Evolutionary conservation across 2,329 filamentous ascomycete species (phyloP).

Genomic region (Septoria petroselini): DNA sequence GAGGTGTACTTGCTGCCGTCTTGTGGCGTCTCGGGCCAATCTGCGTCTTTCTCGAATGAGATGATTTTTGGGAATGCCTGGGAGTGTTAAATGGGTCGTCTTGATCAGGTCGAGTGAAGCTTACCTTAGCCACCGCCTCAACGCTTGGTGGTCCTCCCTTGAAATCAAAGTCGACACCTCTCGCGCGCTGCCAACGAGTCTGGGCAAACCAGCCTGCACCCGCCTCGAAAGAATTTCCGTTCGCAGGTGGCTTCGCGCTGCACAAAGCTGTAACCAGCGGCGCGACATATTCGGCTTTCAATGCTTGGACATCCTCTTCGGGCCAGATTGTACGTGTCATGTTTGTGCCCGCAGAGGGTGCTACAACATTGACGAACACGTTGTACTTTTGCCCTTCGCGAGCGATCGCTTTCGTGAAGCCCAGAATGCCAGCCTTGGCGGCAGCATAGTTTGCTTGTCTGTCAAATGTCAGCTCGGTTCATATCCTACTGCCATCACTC

Average conservation of each 20-base stretch:
- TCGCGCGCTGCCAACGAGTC: constrained; percentile 89
- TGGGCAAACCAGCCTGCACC: constrained; percentile 86
- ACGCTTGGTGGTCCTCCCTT: constrained; percentile 15
- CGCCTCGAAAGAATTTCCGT: constrained; percentile 85
- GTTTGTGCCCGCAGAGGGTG: constrained; percentile 89
- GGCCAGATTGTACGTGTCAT: constrained; percentile 93
- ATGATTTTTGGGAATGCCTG: constrained; percentile 69
- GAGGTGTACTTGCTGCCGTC: constrained; percentile 66
- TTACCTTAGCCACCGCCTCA: constrained; percentile 23
- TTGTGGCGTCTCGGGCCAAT: constrained; percentile 74
- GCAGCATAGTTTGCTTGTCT: constrained; percentile 66
- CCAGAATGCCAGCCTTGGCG: constrained; percentile 68
- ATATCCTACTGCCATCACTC: constrained; percentile 87
- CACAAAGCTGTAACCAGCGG: constrained; percentile 83
- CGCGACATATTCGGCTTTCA: constrained; percentile 97
- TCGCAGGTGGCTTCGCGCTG: constrained; percentile 76
- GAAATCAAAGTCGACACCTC: constrained; percentile 72
- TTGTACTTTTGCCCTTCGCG: constrained; percentile 93
- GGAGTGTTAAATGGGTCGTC: background rate
- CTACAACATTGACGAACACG: constrained; percentile 95
- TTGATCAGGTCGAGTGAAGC: background rate
- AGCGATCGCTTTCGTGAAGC: constrained; percentile 85
- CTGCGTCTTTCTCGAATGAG: constrained; percentile 81
- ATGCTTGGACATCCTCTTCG: constrained; percentile 91
- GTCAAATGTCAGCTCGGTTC: constrained; percentile 66